A percentile compares a stretch with the other conserved stretches of the same genome.
phyloP scores from a whole-genome alignment of 2,329 filamentous ascomycete species.

The Cyphellophora attinorum region DNA sequence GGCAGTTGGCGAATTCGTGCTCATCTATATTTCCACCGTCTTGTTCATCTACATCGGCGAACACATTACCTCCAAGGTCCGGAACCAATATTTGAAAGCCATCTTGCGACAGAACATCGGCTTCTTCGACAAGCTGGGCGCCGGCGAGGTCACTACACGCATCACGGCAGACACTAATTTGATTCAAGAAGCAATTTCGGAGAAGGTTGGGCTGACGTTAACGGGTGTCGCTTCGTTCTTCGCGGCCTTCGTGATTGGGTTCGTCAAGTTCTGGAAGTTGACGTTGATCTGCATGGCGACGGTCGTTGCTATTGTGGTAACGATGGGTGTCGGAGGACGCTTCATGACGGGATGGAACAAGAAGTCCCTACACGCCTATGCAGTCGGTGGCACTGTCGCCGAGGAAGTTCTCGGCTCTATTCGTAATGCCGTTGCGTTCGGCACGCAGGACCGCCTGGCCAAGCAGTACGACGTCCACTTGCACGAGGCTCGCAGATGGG shows the following conservation, averaged over 20 bases:
- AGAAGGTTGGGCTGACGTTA: conserved; percentile 73
- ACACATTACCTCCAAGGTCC: conserved; percentile 67
- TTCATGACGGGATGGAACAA: conserved; percentile 78
- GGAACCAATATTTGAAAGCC: conserved; percentile 72
- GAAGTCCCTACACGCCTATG: conserved; percentile 67
- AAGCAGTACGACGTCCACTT: conserved; percentile 74
- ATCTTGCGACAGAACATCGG: conserved; percentile 83
- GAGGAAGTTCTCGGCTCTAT: conserved; percentile 94
- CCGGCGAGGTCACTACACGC: conserved; percentile 85
- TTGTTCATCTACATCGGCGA: conserved; percentile 85
- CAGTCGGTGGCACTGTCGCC: conserved; percentile 73
- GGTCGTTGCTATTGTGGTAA: conserved; percentile 66
- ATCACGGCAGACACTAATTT: conserved; percentile 92
- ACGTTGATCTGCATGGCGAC: conserved; percentile 79
- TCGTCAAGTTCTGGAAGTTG: conserved; percentile 85
- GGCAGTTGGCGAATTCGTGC: conserved; percentile 68
- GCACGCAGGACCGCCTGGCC: conserved; percentile 86
- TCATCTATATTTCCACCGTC: conserved; percentile 69
- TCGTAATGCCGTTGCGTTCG: conserved; percentile 84
- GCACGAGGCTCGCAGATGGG: conserved; percentile 61
- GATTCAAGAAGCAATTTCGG: conserved; percentile 86
- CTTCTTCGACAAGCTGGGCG: conserved; percentile 86
- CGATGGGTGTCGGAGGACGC: conserved; percentile 63
- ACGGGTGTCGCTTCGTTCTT: conserved; percentile 73
- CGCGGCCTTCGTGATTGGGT: conserved; percentile 82